Percentiles rank a stretch among this genome's conserved stretches.
Evolutionary conservation across 2,329 filamentous ascomycete species (phyloP).

Genomic region (Colletotrichum gloeosporioides): DNA sequence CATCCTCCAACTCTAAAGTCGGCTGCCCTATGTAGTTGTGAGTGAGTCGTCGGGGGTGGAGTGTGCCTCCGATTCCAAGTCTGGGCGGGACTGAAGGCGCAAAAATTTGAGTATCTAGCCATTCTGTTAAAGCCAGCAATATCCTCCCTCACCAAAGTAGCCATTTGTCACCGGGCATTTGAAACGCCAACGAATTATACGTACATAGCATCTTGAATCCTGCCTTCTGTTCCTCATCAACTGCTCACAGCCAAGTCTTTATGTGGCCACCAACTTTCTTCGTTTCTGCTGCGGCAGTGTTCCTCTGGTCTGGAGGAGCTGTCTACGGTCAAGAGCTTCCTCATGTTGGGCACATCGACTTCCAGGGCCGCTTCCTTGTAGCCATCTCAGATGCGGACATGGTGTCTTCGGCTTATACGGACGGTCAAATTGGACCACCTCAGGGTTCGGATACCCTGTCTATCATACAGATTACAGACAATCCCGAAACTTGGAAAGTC

Average conservation of each 20-base stretch:
- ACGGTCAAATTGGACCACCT: neutral
- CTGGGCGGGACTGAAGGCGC: too few relatives aligned
- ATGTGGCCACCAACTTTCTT: neutral
- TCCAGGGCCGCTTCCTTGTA: neutral
- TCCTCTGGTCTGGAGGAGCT: neutral
- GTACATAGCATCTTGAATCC: neutral
- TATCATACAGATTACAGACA: neutral
- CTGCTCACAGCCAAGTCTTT: neutral
- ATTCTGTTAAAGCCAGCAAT: too few relatives aligned
- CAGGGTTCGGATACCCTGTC: neutral
- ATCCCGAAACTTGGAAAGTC: neutral
- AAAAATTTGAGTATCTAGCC: too few relatives aligned
- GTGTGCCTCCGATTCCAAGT: too few relatives aligned
- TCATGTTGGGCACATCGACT: neutral
- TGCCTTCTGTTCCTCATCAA: neutral
- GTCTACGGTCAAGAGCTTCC: neutral
- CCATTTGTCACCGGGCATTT: too few relatives aligned
- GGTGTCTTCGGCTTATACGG: neutral
- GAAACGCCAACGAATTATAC: neutral
- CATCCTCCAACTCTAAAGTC: too few relatives aligned
- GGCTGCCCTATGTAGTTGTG: too few relatives aligned
- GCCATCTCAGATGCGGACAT: neutral
- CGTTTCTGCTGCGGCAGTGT: neutral
- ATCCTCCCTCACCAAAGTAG: too few relatives aligned
- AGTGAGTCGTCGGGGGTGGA: too few relatives aligned